phyloP scores from a whole-genome alignment of 2,329 filamentous ascomycete genomes.

The Xylaria multiplex region DNA sequence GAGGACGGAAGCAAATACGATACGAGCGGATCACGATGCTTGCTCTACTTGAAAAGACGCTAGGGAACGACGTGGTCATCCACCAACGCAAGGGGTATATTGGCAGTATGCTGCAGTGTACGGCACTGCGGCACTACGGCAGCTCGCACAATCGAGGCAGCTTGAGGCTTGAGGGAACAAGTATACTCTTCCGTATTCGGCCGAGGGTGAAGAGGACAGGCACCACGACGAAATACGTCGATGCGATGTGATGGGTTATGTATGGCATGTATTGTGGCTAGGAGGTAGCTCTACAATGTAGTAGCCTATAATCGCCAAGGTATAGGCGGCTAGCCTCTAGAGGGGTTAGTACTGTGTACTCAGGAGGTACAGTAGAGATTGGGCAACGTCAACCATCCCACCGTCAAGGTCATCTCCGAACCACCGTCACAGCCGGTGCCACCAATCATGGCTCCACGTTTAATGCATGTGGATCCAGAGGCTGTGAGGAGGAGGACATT shows the following conservation, averaged over 20 bases:
- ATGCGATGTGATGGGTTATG: background rate
- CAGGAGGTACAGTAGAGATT: too few relatives aligned
- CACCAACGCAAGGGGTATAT: too few relatives aligned
- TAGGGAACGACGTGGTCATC: slow-evolving; percentile 16
- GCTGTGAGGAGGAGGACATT: too few relatives aligned
- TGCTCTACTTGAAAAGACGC: slow-evolving; percentile 4
- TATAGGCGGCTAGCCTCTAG: background rate
- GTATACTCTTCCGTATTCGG: background rate
- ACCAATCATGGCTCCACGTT: too few relatives aligned
- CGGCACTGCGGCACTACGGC: background rate
- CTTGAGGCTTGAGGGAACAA: background rate
- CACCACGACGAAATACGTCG: background rate
- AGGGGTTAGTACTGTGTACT: too few relatives aligned
- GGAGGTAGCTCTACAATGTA: background rate
- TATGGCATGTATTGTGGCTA: background rate
- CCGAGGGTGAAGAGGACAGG: background rate
- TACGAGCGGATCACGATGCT: background rate
- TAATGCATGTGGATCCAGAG: too few relatives aligned
- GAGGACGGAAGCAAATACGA: too few relatives aligned
- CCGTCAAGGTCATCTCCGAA: too few relatives aligned
- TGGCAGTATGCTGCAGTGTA: too few relatives aligned
- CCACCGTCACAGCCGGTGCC: too few relatives aligned
- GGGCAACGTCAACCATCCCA: too few relatives aligned
- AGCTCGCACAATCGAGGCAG: background rate
- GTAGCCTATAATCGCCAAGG: background rate